Percentiles rank a stretch among this genome's conserved stretches.
Evolutionary conservation across 176 grass and related monocot genomes (phyloP).

Genomic region (Saccharum spontaneum): DNA sequence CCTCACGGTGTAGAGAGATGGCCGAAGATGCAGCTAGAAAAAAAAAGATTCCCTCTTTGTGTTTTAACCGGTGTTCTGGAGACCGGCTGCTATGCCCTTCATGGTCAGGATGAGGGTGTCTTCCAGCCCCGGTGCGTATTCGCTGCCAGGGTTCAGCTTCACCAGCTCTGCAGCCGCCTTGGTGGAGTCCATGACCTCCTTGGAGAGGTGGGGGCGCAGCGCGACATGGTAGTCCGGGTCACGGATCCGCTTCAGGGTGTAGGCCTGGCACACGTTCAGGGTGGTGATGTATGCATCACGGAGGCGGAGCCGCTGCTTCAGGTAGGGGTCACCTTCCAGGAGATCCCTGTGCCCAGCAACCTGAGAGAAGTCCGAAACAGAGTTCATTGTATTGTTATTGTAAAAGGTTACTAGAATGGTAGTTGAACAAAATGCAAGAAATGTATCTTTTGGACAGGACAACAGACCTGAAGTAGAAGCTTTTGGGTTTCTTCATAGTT

Average conservation of each 20-base stretch:
- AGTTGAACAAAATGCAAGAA: background rate
- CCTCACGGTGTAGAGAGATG: background rate
- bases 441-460: background rate
- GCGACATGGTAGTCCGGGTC: constrained; percentile 56
- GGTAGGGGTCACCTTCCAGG: constrained; percentile 72
- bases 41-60: background rate
- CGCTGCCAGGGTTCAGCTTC: constrained; percentile 70
- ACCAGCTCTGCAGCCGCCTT: constrained; percentile 69
- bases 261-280: constrained; percentile 72
- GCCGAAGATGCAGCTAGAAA: background rate
- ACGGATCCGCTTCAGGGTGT: constrained; percentile 69
- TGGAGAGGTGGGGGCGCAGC: constrained; percentile 62
- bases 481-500: constrained; percentile 70
- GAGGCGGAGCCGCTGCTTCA: constrained; percentile 72
- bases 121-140: constrained; percentile 69
- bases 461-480: constrained; percentile 65
- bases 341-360: constrained; percentile 74
- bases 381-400: background rate
- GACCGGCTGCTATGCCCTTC: constrained; percentile 80
- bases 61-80: constrained; percentile 76
- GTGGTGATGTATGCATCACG: constrained; percentile 72
- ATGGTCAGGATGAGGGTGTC: constrained; percentile 88
- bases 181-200: constrained; percentile 47
- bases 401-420: background rate
- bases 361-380: constrained; percentile 22